phyloP scores from a whole-genome alignment of 768 basidiomycete species.

The Cyclocybe aegerita region DNA sequence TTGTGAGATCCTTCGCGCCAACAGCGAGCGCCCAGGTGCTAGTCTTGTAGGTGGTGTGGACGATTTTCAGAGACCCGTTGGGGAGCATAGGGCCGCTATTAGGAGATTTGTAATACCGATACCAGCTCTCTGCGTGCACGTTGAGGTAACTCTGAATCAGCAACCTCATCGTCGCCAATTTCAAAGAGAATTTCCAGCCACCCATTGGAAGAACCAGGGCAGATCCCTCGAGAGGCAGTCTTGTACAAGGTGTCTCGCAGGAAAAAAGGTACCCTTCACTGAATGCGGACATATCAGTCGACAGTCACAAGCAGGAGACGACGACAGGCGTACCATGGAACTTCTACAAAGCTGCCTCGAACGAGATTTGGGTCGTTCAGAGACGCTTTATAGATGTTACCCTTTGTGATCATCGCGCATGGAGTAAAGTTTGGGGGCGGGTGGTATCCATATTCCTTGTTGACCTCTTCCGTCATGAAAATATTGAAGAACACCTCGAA shows the following conservation, averaged over 20 bases:
- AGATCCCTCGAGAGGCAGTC: not conserved
- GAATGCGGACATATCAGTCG: no score
- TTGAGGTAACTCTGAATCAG: slow-evolving; percentile 3
- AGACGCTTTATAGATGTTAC: not conserved
- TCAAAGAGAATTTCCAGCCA: not conserved
- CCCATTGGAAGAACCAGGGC: not conserved
- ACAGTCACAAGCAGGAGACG: no score
- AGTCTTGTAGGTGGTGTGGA: slow-evolving; percentile 1
- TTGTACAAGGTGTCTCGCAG: not conserved
- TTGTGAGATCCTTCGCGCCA: no score
- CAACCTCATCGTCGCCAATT: not conserved
- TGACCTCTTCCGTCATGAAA: not conserved
- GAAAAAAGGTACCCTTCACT: no score
- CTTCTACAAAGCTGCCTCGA: no score
- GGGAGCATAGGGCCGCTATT: not conserved
- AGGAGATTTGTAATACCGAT: not conserved
- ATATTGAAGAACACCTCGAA: slow-evolving; percentile 7
- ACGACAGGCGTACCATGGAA: no score
- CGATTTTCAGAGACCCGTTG: slow-evolving; percentile 5
- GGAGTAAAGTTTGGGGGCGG: not conserved
- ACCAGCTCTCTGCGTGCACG: slow-evolving; percentile 2
- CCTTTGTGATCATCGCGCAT: not conserved
- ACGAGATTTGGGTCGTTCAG: no score
- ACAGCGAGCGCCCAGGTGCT: slow-evolving; percentile 2
- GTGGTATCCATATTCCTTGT: not conserved